Conservation (phyloP, 305 asterid genomes). For the Striga hermonthica region DNA sequence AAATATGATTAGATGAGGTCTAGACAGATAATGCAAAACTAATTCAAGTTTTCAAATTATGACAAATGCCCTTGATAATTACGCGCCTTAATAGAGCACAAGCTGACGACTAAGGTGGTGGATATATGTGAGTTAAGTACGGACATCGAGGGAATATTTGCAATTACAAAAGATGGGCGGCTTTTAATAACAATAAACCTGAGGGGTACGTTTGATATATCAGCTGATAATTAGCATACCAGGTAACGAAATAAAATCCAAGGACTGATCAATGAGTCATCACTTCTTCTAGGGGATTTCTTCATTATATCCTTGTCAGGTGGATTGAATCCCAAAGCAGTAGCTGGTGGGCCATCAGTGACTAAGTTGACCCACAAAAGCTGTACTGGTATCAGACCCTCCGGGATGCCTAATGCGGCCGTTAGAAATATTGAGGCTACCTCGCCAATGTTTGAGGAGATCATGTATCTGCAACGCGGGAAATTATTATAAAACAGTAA, state of each 20-base stretch:
- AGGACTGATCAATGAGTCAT: slow-evolving; percentile 86
- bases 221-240: slow-evolving; percentile 38
- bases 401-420: slow-evolving; percentile 94
- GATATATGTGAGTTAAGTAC: too few relatives aligned
- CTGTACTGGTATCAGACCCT: slow-evolving; percentile 96
- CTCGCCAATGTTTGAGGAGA: slow-evolving; percentile 95
- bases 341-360: slow-evolving; percentile 96
- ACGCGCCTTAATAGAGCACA: too few relatives aligned
- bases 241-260: slow-evolving; percentile 94
- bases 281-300: slow-evolving; percentile 85
- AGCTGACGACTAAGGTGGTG: too few relatives aligned
- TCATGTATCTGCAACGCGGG: slow-evolving; percentile 70
- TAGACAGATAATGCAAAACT: too few relatives aligned
- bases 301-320: slow-evolving; percentile 87
- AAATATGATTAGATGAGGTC: slow-evolving; percentile 26
- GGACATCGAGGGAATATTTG: too few relatives aligned
- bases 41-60: too few relatives aligned
- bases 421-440: slow-evolving; percentile 90
- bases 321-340: slow-evolving; percentile 94
- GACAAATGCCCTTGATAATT: too few relatives aligned
- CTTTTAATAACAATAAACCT: too few relatives aligned
- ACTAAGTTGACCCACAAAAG: slow-evolving; percentile 98
- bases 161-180: too few relatives aligned
- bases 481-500: slow-evolving; percentile 8
- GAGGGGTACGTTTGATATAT: too few relatives aligned